phyloP scores from a whole-genome alignment of 306 rosid species.

The Cotoneaster glaucophyllus region DNA sequence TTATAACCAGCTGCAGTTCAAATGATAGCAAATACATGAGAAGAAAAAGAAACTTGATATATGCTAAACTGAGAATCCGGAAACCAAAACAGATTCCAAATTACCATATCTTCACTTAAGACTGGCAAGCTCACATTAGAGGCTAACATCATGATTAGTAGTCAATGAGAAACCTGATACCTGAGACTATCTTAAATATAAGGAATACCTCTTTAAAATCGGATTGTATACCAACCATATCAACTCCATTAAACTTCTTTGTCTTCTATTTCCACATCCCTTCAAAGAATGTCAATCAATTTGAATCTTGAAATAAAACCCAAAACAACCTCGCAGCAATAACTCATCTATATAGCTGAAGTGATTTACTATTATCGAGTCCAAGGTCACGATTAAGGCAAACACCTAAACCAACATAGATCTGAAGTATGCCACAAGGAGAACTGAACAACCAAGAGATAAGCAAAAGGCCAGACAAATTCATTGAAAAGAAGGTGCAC shows the following conservation, averaged over 20 bases:
- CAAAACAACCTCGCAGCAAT: not conserved
- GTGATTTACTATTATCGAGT: not conserved
- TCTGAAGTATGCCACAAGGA: not conserved
- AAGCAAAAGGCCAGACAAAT: not conserved
- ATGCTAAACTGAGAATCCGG: not conserved
- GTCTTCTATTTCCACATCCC: not conserved
- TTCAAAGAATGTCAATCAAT: not conserved
- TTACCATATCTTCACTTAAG: no score
- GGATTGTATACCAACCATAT: not conserved
- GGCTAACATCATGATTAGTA: no score
- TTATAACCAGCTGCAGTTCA: not conserved
- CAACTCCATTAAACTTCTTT: not conserved
- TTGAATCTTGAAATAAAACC: not conserved
- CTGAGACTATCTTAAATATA: not conserved
- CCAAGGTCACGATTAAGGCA: not conserved
- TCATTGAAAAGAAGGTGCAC: not conserved
- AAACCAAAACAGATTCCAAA: no score
- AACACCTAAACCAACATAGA: not conserved
- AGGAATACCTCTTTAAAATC: not conserved
- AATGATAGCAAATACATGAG: not conserved
- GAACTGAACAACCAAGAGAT: not conserved
- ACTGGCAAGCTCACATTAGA: no score
- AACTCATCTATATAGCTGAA: not conserved
- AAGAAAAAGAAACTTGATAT: not conserved
- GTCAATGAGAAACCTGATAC: not conserved